Percentiles rank a stretch among this genome's conserved stretches.
Conservation (phyloP, 257 asterid species). For the Gentiana macrophylla region DNA sequence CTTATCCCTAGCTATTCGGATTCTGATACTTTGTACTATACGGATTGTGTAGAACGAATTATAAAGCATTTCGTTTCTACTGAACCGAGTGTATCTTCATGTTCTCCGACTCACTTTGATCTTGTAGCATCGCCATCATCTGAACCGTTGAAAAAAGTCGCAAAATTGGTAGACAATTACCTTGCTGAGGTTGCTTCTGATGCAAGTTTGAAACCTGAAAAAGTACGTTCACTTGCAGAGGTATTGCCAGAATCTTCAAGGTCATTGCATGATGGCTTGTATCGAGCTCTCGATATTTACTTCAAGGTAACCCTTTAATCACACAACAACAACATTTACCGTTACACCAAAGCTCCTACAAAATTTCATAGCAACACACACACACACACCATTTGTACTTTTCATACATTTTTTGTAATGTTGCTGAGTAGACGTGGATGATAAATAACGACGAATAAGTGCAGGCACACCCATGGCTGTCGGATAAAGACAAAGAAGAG, state of each 20-base stretch:
- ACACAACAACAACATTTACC: too few species aligned
- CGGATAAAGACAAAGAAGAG: conserved; percentile 64
- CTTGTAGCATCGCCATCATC: conserved; percentile 47
- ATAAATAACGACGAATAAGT: conserved; percentile 12
- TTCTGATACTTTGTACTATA: conserved; percentile 76
- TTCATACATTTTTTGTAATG: too few species aligned
- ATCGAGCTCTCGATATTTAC: conserved; percentile 81
- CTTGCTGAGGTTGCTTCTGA: conserved; percentile 95
- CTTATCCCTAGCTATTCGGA: conserved; percentile 81
- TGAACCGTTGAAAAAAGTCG: conserved; percentile 51
- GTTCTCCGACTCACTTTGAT: conserved; percentile 42
- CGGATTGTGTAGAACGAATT: conserved; percentile 72
- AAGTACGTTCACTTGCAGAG: conserved; percentile 61
- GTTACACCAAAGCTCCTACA: too few species aligned
- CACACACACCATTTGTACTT: too few species aligned
- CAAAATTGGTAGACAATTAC: conserved; percentile 73
- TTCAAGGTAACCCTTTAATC: conserved; percentile 40
- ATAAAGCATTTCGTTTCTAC: conserved; percentile 57
- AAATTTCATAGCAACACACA: too few species aligned
- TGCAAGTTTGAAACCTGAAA: conserved; percentile 72
- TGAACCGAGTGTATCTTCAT: conserved; percentile 30
- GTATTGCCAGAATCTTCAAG: conserved; percentile 81
- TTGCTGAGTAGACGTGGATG: neutral
- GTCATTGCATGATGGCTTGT: conserved; percentile 89
- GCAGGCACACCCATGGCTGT: conserved; percentile 87